phyloP scores from a whole-genome alignment of 129 eudicot species.

The Logfia minima region DNA sequence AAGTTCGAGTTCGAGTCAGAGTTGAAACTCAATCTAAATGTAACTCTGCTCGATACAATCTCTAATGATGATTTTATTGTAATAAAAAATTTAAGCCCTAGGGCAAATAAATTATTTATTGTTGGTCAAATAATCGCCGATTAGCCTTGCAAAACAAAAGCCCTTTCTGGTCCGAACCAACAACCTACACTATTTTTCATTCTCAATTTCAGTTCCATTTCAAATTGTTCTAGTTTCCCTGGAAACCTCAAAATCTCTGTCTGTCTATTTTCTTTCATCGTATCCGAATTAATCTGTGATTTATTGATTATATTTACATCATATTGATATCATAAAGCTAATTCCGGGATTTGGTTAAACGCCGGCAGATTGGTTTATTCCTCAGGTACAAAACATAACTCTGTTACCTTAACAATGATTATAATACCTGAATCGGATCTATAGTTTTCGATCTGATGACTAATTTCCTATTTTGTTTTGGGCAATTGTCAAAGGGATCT shows the following conservation, averaged over 20 bases:
- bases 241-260: background rate
- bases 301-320: background rate
- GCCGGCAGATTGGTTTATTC: background rate
- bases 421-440: conserved; percentile 16
- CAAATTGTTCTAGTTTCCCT: background rate
- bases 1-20: too few relatives aligned
- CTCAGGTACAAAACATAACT: conserved; percentile 3
- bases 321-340: background rate
- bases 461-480: background rate
- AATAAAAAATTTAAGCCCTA: too few relatives aligned
- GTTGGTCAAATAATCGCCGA: background rate
- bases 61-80: too few relatives aligned
- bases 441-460: conserved; percentile 14
- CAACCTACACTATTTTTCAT: background rate
- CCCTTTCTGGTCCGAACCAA: background rate
- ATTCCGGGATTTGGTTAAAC: background rate
- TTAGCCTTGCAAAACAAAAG: too few relatives aligned
- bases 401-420: background rate
- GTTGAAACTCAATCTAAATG: too few relatives aligned
- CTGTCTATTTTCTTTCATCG: background rate
- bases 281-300: background rate
- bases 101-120: too few relatives aligned
- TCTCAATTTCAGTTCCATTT: conserved; percentile 6
- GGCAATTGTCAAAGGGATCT: background rate
- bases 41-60: too few relatives aligned